Evolutionary conservation across 2,329 filamentous ascomycete species (phyloP), one percentile per base, ranked within the genome.

Genomic region (Botrytis paeoniae): DNA sequence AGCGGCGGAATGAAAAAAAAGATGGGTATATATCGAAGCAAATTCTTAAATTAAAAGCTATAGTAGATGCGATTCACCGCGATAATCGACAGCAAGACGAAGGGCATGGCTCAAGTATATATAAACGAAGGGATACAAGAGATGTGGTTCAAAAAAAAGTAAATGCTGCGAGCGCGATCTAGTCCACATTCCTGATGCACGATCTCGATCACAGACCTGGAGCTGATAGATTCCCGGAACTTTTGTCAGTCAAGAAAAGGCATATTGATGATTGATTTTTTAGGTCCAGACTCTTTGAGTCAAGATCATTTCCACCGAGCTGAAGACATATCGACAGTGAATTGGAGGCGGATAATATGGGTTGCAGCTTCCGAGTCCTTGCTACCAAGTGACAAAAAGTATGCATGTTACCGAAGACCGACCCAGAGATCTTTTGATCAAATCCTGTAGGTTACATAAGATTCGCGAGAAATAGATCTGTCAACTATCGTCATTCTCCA

Each of bases 401-500:
- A 66, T 72, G 70, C 70, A 72, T 69, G 54, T 59, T 72, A 41
- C 70, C 70, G 70, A 16, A 43, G 29, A 60, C 41, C 18, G 22
- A 61, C 63, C 51, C 41, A 43, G 68, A 72, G 70, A 72, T 72
- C 63, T 69, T 61, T 61, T 69, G 63, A 69, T 69, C 63, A 37
- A 69, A 20, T 61, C 18, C 29, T 61, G 39, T 39, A 37, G 60
- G 63, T 57, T 29, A 69, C 70, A 60, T 59, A 39, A 72, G 70
- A 72, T 72, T 72, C 63, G 70, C 70, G 70, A 72, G 70, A 72
- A 69, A 60, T 32, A 72, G 54, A 69, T 62, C 63, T 72, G 64
- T 69, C 70, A 72, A 59, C 29, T 43, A 25, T 64, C 59, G 45
- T 32, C 48, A 69, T 43, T 39, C 43, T 45, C 25, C 25, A 57